Evolutionary conservation across 1,139 yeast species (phyloP).

Genomic region (Nakaseomyces bracarensis): DNA sequence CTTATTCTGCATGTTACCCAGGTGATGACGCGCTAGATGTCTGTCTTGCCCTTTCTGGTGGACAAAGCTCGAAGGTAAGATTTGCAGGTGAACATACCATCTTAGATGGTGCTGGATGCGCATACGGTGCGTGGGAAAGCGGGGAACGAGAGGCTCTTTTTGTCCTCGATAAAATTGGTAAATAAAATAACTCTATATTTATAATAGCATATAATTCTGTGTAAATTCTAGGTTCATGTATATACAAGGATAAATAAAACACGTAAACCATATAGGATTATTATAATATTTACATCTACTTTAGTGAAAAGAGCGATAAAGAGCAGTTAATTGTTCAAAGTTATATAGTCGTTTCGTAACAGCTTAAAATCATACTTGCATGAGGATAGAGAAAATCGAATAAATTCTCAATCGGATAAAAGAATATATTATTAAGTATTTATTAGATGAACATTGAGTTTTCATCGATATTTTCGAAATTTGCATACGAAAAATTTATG

Average conservation of each 20-base stretch:
- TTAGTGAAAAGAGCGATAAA: no score
- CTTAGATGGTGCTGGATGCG: slow-evolving; percentile 75
- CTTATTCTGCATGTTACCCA: slow-evolving; percentile 61
- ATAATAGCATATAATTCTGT: no score
- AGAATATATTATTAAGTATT: neutral
- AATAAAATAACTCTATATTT: no score
- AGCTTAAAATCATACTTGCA: no score
- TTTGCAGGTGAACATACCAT: slow-evolving; percentile 85
- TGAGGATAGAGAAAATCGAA: no score
- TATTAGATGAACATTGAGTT: slow-evolving; percentile 1
- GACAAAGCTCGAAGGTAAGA: slow-evolving; percentile 47
- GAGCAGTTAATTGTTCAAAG: no score
- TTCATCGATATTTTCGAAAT: slow-evolving; percentile 1
- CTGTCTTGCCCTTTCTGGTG: slow-evolving; percentile 48
- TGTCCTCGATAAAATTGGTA: slow-evolving; percentile 15
- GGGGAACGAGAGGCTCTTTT: slow-evolving; percentile 61
- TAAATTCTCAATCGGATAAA: neutral
- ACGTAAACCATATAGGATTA: no score
- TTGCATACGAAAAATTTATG: neutral
- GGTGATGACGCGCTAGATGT: slow-evolving; percentile 60
- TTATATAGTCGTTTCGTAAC: no score
- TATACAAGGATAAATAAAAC: no score
- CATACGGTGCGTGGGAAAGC: slow-evolving; percentile 68
- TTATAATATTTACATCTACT: no score
- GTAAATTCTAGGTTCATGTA: no score